phyloP scores from a whole-genome alignment of 2,329 filamentous ascomycete genomes.

The Nectriaceae sp. region DNA sequence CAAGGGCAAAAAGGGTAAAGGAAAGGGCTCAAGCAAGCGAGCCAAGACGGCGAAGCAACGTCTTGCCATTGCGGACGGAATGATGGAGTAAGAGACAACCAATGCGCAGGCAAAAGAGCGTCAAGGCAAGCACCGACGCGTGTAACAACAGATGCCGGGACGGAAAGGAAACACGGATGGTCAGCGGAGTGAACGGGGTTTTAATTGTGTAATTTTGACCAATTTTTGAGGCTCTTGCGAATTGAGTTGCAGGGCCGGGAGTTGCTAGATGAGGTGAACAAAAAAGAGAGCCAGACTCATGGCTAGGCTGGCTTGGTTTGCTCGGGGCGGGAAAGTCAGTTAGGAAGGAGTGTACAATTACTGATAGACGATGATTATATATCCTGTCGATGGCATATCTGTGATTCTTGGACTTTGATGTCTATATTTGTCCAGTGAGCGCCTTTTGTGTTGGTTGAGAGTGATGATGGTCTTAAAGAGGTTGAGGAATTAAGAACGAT shows the following conservation, averaged over 20 bases:
- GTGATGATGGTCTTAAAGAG: too few relatives aligned
- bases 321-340: slow-evolving; percentile 5
- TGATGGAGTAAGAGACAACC: slow-evolving; percentile 30
- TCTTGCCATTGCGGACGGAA: slow-evolving; percentile 67
- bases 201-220: not conserved
- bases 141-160: slow-evolving; percentile 26
- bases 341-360: slow-evolving; percentile 24
- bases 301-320: slow-evolving; percentile 2
- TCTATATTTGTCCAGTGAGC: too few relatives aligned
- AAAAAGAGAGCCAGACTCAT: slow-evolving; percentile 18
- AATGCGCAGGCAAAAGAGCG: slow-evolving; percentile 1
- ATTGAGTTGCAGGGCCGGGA: slow-evolving; percentile 6
- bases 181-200: slow-evolving; percentile 8
- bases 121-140: slow-evolving; percentile 11
- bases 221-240: not conserved
- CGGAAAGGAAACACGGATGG: slow-evolving; percentile 9
- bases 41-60: slow-evolving; percentile 71
- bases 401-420: too few relatives aligned
- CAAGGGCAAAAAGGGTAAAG: slow-evolving; percentile 57
- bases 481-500: too few relatives aligned
- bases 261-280: slow-evolving; percentile 23
- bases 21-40: slow-evolving; percentile 53
- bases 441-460: too few relatives aligned
- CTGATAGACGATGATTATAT: slow-evolving; percentile 24
- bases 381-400: too few relatives aligned